Base-by-base conservation (phyloP, 2,329 filamentous ascomycete species). In the Trichoderma arundinaceum region DNA sequence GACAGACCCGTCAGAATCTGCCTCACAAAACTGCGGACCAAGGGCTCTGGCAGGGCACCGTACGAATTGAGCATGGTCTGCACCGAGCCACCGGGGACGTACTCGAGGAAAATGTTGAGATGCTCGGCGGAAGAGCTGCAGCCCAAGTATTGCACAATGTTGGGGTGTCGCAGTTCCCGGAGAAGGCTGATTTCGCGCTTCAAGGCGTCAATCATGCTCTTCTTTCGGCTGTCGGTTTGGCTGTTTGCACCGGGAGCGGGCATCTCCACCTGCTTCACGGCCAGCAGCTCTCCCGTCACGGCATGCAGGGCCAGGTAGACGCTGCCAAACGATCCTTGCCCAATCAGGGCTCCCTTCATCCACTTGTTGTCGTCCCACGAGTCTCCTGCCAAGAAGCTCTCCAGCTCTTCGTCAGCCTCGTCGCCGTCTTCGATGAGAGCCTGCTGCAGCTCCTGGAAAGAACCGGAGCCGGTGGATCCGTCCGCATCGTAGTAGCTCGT, bases 101-200 rank as follows among this genome's bases (percentile, higher is more conserved):
- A 99, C 79, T 99, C 95, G 75, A 99, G 88, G 88, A 99, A 99
- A 90, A 99, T 99, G 81, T 99, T 99, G 73, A 99, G 88, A 76
- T 94, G 90, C 64, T 94, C 90, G 17, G 92, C 88, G 68, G 96
- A 95, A 8, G 92, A 94, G 74, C 94, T 94, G 71, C 94, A 97
- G 67, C 95, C 95, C 7, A 99, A 88, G 75, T 99, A 99, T 76
- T 97, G 95, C 77, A 99, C 95, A 75, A 99, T 98, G 77, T 99
- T 98, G 64, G 92, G 88, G 74, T 99, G 95, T 74, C 96, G 93
- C 57, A 99, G 88, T 71, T 97, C 95, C 69, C 95, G 92, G 46
- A 99, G 85, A 60, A 99, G 87, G 68, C 91, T 91, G 76, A 99
- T 99, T 80, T 99, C 95, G 72, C 94, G 92, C 82, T 98, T 97